Base-by-base conservation (phyloP, 768 basidiomycete species). In the Kwoniella newhampshirensis region DNA sequence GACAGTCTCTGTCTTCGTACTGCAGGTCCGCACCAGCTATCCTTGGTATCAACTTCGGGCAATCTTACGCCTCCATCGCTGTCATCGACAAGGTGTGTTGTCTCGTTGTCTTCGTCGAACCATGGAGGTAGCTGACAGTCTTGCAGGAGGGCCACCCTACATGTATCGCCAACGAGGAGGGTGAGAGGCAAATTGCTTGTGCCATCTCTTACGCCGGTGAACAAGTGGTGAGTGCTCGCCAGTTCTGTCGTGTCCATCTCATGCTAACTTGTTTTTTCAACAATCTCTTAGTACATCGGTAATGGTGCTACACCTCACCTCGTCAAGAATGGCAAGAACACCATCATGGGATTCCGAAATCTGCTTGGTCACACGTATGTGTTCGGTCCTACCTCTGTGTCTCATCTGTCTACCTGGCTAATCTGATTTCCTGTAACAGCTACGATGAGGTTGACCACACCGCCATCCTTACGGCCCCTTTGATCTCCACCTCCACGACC, bases 151-250 rank as follows among this genome's bases (percentile, higher is more conserved):
- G 89, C 12, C 80, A 88, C 27, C 87, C 93, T 40, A 89, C 92
- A 71, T 94, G 90, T 74, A 97, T 98, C 59, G 96, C 93, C 4
- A 98, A 97, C 75, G 93, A 98, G 74, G 94, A 98, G 74, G 94
- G 96, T 27, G 94, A 97, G 74, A 87, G 96, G 28, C 94, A 99
- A 79, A 98, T 99, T 69, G 91, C 91, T 0, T 91, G 89, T 73
- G 91, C 91, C 25, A 81, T 98, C 52, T 84, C 92, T 0, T 98
- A 94, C 75, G 84, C 85, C 37, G 91, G 91, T 25, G 89, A 94
- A 76, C 88, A 97, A 76, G 85, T 87, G 74, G 92, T 91, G 71
- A 67, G 87, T 81, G 8, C 25, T 45, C 6, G 32, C 13, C 39
- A 9, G 1, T 37, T 23, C 8, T 30, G 15, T 26, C n/a, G 47